Percentiles rank a stretch among this genome's conserved stretches.
These are phyloP conservation scores for Geotrichum ghanense DNA, from an alignment of 805 yeast species.

Conservation along the genomic window DNA sequence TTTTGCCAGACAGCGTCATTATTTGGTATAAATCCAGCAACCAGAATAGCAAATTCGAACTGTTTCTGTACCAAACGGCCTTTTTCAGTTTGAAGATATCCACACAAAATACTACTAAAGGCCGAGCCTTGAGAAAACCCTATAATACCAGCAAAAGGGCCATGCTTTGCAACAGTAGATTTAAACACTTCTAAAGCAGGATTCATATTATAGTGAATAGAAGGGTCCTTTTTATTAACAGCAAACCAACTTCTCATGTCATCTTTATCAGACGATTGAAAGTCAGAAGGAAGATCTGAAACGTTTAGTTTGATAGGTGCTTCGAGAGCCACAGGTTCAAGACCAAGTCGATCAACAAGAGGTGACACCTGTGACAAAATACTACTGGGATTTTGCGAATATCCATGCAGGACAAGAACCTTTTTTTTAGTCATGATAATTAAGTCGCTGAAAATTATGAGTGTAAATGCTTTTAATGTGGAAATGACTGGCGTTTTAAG, in stretches of 20 bases:
- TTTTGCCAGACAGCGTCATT: constrained; percentile 9
- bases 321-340: background rate
- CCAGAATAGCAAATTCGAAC: constrained; percentile 64
- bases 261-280: constrained; percentile 37
- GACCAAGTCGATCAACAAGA: background rate
- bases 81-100: constrained; percentile 43
- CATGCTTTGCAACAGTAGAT: constrained; percentile 48
- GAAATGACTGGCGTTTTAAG: too few relatives aligned
- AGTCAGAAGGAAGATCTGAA: constrained; percentile 59
- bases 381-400: background rate
- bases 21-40: constrained; percentile 44
- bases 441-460: too few relatives aligned
- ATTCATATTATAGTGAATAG: constrained; percentile 21
- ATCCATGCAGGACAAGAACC: background rate
- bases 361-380: background rate
- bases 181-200: constrained; percentile 40
- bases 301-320: constrained; percentile 13
- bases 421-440: background rate
- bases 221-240: constrained; percentile 32
- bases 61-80: constrained; percentile 37
- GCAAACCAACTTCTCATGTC: constrained; percentile 68
- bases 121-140: constrained; percentile 97
- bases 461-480: too few relatives aligned
- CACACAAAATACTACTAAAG: constrained; percentile 57
- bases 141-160: constrained; percentile 79